Evolutionary conservation across 169 alveolate species (phyloP), one percentile per base, ranked within the genome.

Genomic region (Neospora caninum): DNA sequence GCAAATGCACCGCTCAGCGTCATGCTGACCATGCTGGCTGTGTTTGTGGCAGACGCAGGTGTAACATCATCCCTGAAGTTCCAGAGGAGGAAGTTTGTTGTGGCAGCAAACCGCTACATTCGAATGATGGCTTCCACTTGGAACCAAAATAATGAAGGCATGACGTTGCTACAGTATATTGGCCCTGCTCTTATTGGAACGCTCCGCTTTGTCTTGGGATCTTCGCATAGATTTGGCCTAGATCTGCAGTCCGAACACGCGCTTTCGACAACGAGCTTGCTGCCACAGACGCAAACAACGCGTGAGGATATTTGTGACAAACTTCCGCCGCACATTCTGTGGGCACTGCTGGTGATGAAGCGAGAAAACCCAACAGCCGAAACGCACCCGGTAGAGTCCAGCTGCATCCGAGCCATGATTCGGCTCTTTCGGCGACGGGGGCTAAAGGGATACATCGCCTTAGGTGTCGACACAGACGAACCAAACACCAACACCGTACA

Each of bases 401-500:
- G 87, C 9, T 78, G 87, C 45, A 34, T 78, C 87, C 87, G 43
- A 0, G 87, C 87, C 29, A 78, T 39, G 87, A 22, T 29, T 16
- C 9, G 41, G 25, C 87, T 27, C 53, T 39, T 78, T 34, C 87
- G 87, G 20, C 87, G 87, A 45, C 43, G 7, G 53, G 87, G 87
- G 53, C 9, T 10, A 16, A 78, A 34, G 6, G 87, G 53, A 20
- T 78, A 78, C 87, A 78, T 78, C 87, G 87, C 87, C 0, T 34
- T 78, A 9, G 45, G 25, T 39, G 87, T 16, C 43, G 87, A 7
- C 53, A 38, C 87, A 16, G 43, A 78, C 34, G 87, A 78, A 39
- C 87, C 87, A 10, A 34, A 27, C 39, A 78, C 87, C 87, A 78
- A 78, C 87, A 78, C 87, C 13, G 87, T 78, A 22, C 87, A 78